Conservation (phyloP, 2,329 filamentous ascomycete species). For the Ophiostoma himal-ulmi region DNA sequence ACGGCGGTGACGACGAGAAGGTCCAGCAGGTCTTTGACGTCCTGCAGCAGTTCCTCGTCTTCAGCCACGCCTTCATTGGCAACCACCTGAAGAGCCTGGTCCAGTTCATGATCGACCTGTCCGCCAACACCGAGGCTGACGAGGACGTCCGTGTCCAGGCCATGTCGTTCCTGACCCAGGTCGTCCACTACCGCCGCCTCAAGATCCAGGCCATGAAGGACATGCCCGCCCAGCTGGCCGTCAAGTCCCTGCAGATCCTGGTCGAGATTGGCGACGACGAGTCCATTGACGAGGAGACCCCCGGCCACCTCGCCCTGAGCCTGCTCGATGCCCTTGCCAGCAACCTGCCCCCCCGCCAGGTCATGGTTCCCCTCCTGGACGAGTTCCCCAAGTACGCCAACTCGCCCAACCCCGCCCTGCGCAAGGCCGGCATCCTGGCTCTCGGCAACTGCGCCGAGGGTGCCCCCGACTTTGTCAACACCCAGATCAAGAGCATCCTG, state of each 20-base stretch:
- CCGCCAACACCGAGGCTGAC: constrained; percentile 67
- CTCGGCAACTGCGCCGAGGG: constrained; percentile 94
- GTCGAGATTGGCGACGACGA: constrained; percentile 78
- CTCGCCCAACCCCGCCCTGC: constrained; percentile 67
- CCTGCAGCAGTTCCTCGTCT: constrained; percentile 90
- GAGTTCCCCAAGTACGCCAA: constrained; percentile 76
- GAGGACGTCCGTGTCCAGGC: constrained; percentile 87
- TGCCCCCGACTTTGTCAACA: constrained; percentile 93
- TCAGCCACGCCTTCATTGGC: constrained; percentile 76
- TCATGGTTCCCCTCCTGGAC: constrained; percentile 85
- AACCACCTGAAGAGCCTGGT: constrained; percentile 85
- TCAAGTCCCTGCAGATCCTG: constrained; percentile 81
- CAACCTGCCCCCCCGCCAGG: constrained; percentile 85
- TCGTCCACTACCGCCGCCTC: constrained; percentile 84
- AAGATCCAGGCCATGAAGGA: constrained; percentile 86
- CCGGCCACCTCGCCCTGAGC: constrained; percentile 75
- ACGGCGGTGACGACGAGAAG: constrained; percentile 76
- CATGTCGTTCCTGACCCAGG: constrained; percentile 88
- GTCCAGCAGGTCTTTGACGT: constrained; percentile 90
- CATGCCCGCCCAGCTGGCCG: constrained; percentile 78
- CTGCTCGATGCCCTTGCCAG: constrained; percentile 84
- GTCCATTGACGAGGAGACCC: constrained; percentile 79
- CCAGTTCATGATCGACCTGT: constrained; percentile 87
- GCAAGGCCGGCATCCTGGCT: constrained; percentile 84
- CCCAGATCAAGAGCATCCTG: constrained; percentile 79